A percentile compares a stretch with the other conserved stretches of the same genome.
Conservation (phyloP, 495 filamentous ascomycete species). For the Neurospora pannonica region DNA sequence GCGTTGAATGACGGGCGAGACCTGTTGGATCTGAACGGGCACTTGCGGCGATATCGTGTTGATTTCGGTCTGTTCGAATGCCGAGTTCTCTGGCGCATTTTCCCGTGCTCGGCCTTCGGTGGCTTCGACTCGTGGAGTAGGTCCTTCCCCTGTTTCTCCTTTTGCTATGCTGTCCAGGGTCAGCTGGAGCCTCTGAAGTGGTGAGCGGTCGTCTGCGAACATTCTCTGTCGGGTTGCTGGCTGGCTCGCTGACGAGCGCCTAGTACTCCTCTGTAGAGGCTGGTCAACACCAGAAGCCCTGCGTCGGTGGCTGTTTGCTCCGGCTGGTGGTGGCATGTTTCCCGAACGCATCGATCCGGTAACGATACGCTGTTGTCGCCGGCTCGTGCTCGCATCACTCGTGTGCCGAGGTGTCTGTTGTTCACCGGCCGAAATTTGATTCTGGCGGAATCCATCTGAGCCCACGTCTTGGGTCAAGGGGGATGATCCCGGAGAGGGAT, state of each 20-base stretch:
- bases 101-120: conserved; percentile 52
- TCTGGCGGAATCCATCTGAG: conserved; percentile 29
- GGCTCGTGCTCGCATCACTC: conserved; percentile 18
- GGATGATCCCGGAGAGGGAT: conserved; percentile 10
- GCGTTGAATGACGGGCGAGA: conserved; percentile 4
- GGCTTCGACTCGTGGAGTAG: conserved; percentile 58
- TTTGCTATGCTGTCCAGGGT: conserved; percentile 78
- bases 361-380: conserved; percentile 15
- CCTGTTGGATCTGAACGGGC: conserved; percentile 12
- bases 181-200: conserved; percentile 82
- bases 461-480: conserved; percentile 28
- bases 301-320: conserved; percentile 13
- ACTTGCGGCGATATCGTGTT: conserved; percentile 14
- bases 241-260: conserved; percentile 11
- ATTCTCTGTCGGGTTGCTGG: conserved; percentile 29
- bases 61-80: conserved; percentile 7
- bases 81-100: conserved; percentile 22
- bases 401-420: conserved; percentile 17
- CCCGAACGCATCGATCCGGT: conserved; percentile 11
- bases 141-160: conserved; percentile 65
- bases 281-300: conserved; percentile 23
- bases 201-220: conserved; percentile 73
- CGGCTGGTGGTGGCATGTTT: conserved; percentile 5
- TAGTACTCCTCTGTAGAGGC: conserved; percentile 14
- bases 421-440: conserved; percentile 21